Percentiles rank a stretch among this genome's conserved stretches.
Conservation (phyloP, 805 yeast genomes). For the Zygosaccharomyces siamensis region DNA sequence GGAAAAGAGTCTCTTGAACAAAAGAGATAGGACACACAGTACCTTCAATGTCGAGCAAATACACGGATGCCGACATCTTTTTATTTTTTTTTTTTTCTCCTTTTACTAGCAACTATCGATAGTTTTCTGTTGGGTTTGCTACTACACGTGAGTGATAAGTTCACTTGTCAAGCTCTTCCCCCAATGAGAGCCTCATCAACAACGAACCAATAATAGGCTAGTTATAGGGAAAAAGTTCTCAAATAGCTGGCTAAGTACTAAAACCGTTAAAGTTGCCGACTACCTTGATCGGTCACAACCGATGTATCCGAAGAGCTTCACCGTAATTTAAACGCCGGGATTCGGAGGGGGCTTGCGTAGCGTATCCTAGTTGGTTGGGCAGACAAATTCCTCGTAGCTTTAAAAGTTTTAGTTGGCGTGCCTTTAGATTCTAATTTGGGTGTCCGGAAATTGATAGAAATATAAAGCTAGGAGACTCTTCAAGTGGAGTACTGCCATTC, state of each 20-base stretch:
- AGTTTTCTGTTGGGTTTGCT: not conserved
- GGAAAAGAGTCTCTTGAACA: slow-evolving; percentile 73
- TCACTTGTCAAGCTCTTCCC: not conserved
- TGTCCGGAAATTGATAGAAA: slow-evolving; percentile 4
- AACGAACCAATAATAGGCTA: slow-evolving; percentile 10
- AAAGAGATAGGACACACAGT: slow-evolving; percentile 89
- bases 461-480: slow-evolving; percentile 6
- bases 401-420: not conserved
- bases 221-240: not conserved
- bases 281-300: slow-evolving; percentile 6
- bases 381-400: not conserved
- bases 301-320: slow-evolving; percentile 12
- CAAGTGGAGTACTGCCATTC: not conserved
- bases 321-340: slow-evolving; percentile 6
- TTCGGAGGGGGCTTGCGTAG: slow-evolving; percentile 2
- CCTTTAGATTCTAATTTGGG: not conserved
- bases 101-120: no score
- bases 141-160: not conserved
- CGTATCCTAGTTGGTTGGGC: not conserved
- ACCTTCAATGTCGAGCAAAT: slow-evolving; percentile 75
- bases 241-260: not conserved
- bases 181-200: slow-evolving; percentile 1
- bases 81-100: not conserved
- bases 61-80: not conserved
- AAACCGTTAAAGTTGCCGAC: not conserved